A percentile compares a stretch with the other conserved stretches of the same genome.
Evolutionary conservation across 257 asterid genomes (phyloP).

Genomic region (Petunia axillaris): DNA sequence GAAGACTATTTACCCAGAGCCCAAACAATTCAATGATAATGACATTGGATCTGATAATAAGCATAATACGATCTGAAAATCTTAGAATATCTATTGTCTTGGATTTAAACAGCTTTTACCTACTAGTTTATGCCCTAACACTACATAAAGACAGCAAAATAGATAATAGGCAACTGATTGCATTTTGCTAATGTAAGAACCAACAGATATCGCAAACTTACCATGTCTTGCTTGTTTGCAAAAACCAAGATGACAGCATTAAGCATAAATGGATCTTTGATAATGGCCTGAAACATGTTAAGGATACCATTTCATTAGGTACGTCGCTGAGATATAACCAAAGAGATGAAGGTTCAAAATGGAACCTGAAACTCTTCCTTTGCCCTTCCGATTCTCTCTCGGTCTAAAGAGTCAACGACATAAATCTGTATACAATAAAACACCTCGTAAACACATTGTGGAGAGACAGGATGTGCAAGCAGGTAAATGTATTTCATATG

Average conservation of each 20-base stretch:
- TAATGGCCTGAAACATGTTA: conserved; percentile 31
- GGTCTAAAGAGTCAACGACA: conserved; percentile 29
- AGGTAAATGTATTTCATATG: conserved; percentile 8
- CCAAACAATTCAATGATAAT: background rate
- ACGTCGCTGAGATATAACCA: conserved; percentile 27
- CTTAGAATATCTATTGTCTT: conserved; percentile 13
- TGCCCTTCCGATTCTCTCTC: conserved; percentile 32
- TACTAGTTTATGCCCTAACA: background rate
- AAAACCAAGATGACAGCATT: conserved; percentile 33
- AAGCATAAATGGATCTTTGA: conserved; percentile 33
- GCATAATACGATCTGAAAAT: background rate
- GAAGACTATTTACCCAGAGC: no score
- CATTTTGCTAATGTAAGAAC: background rate
- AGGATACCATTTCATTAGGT: conserved; percentile 28
- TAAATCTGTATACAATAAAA: conserved; percentile 22
- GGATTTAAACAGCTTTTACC: background rate
- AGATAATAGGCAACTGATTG: background rate
- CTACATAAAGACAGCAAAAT: background rate
- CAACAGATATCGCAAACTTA: conserved; percentile 35
- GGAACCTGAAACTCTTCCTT: conserved; percentile 32
- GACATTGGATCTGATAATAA: conserved; percentile 11
- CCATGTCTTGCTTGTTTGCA: conserved; percentile 99
- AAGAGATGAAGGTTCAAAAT: background rate
- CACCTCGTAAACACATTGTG: conserved; percentile 11
- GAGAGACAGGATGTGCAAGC: conserved; percentile 12